Conservation (phyloP, 169 alveolate genomes). For the Cryptosporidium baileyi region DNA sequence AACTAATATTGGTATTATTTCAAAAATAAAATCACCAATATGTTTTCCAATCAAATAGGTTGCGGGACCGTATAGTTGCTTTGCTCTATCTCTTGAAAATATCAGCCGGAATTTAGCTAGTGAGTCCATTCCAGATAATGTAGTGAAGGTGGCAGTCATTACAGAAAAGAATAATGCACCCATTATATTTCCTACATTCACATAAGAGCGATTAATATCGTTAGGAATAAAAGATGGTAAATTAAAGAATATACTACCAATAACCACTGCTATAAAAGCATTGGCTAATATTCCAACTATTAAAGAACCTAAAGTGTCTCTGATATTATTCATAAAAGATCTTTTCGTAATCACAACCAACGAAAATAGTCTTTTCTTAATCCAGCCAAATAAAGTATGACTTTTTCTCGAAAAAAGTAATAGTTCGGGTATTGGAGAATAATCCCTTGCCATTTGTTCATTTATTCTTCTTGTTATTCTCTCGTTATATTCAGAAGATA, state of each 20-base stretch:
- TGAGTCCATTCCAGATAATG: conserved; percentile 18
- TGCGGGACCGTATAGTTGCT: conserved; percentile 22
- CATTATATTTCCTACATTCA: not conserved
- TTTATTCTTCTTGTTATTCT: not conserved
- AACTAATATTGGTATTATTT: conserved; percentile 2
- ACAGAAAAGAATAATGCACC: conserved; percentile 45
- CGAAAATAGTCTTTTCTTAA: not conserved
- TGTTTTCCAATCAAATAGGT: conserved; percentile 13
- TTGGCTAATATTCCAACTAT: not conserved
- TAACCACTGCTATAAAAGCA: conserved; percentile 7
- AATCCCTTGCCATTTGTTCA: not conserved
- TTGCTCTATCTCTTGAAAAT: conserved; percentile 52
- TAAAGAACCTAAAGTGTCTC: conserved; percentile 1
- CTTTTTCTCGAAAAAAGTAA: not conserved
- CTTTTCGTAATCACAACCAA: not conserved
- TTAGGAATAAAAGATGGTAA: not conserved
- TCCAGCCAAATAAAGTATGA: not conserved
- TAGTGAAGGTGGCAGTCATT: conserved; percentile 3
- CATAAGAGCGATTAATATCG: not conserved
- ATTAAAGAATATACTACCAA: conserved; percentile 45
- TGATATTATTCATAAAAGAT: conserved; percentile 19
- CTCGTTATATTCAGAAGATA: conserved; percentile 23
- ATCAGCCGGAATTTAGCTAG: not conserved
- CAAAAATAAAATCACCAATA: conserved; percentile 37
- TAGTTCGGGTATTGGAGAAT: not conserved